These are phyloP conservation scores for Torulaspora globosa DNA, from an alignment of 1,139 yeast genomes.

Conservation along the genomic window DNA sequence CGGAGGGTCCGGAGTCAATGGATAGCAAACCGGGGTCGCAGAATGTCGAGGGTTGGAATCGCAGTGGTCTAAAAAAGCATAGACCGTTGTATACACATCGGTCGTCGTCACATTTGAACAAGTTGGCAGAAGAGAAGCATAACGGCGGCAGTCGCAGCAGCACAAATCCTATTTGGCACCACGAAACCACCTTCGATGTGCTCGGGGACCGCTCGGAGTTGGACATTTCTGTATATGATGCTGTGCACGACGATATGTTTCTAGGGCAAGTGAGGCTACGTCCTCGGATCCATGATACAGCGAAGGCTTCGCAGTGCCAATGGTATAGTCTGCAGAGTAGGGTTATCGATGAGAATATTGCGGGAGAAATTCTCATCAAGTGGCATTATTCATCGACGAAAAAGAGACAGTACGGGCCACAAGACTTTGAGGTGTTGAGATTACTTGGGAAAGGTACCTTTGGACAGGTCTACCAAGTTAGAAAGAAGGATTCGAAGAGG, in stretches of 20 bases:
- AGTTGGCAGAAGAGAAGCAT: constrained; percentile 27
- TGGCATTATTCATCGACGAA: constrained; percentile 69
- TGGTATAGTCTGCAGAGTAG: constrained; percentile 78
- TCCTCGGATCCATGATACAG: constrained; percentile 49
- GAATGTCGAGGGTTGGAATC: constrained; percentile 31
- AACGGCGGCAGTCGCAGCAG: constrained; percentile 35
- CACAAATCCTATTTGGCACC: constrained; percentile 80
- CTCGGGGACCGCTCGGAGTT: constrained; percentile 77
- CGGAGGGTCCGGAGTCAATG: constrained; percentile 70
- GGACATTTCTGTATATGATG: constrained; percentile 84
- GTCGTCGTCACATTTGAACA: constrained; percentile 57
- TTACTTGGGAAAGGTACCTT: constrained; percentile 93
- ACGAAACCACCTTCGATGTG: constrained; percentile 88
- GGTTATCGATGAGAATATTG: constrained; percentile 67
- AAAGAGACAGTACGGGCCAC: constrained; percentile 82
- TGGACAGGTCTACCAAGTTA: constrained; percentile 95
- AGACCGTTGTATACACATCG: constrained; percentile 60
- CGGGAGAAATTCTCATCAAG: constrained; percentile 71
- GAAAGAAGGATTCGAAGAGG: constrained; percentile 80
- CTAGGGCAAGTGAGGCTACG: constrained; percentile 76
- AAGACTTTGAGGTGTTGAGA: constrained; percentile 86
- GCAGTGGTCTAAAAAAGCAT: constrained; percentile 25
- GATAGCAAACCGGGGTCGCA: constrained; percentile 39
- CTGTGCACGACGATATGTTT: constrained; percentile 73
- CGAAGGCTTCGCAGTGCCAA: constrained; percentile 41